Conservation (phyloP, 2,329 filamentous ascomycete genomes). For the Fusarium incarnatum region DNA sequence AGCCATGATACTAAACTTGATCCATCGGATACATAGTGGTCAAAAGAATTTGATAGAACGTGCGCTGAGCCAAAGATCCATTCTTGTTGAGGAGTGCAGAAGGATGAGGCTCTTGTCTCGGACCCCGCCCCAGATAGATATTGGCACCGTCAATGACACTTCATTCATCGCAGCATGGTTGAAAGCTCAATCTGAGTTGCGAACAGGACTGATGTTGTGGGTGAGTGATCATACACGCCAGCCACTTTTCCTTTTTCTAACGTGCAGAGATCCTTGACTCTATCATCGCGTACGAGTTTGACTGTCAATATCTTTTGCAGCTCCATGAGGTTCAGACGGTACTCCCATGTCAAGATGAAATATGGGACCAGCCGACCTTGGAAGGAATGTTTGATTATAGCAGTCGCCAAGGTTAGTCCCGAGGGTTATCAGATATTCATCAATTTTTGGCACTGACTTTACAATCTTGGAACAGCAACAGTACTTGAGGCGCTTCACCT, state of each 20-base stretch:
- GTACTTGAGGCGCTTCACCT: constrained; percentile 29
- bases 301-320: constrained; percentile 13
- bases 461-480: background rate
- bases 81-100: constrained; percentile 10
- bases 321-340: constrained; percentile 13
- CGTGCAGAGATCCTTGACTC: constrained; percentile 14
- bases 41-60: background rate
- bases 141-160: background rate
- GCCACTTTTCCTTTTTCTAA: background rate
- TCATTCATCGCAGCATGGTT: constrained; percentile 1
- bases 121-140: background rate
- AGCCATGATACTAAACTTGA: constrained; percentile 7
- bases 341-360: constrained; percentile 16
- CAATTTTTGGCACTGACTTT: background rate
- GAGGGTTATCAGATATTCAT: no score
- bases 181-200: constrained; percentile 9
- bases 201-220: constrained; percentile 25
- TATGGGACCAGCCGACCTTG: constrained; percentile 11
- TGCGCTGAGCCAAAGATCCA: constrained; percentile 9
- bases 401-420: background rate
- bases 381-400: background rate
- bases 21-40: constrained; percentile 12
- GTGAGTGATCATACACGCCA: background rate
- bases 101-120: constrained; percentile 12
- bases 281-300: constrained; percentile 16